Percentiles rank a stretch among this genome's conserved stretches.
phyloP scores from a whole-genome alignment of 805 yeast genomes.

The Wickerhamiella alocasiicola region DNA sequence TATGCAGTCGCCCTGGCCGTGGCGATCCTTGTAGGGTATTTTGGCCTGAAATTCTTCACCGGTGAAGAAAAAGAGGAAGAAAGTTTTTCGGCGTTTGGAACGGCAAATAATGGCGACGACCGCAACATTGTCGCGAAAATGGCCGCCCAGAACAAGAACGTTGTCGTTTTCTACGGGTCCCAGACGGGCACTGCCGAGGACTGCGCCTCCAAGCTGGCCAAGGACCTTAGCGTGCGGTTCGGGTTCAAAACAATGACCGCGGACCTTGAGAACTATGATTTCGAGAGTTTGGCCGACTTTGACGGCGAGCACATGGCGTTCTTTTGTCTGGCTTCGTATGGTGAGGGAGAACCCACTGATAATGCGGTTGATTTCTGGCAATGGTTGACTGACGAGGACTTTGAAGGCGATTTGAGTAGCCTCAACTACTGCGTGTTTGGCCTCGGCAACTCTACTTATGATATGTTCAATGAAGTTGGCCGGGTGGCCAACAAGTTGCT shows the following conservation, averaged over 20 bases:
- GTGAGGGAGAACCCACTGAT: constrained; percentile 98
- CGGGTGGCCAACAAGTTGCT: constrained; percentile 40
- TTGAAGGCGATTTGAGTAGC: constrained; percentile 36
- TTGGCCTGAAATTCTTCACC: constrained; percentile 16
- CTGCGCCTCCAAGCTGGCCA: constrained; percentile 78
- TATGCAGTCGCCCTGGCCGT: constrained; percentile 12
- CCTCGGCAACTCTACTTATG: constrained; percentile 89
- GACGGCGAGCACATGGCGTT: constrained; percentile 48
- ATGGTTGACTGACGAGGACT: constrained; percentile 41
- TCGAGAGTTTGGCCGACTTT: constrained; percentile 57
- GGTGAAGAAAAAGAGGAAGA: constrained; percentile 14
- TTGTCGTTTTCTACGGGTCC: constrained; percentile 77
- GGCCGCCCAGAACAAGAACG: constrained; percentile 52
- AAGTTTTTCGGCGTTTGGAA: constrained; percentile 7
- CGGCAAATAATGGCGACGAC: constrained; percentile 5
- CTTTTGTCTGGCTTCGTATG: constrained; percentile 83
- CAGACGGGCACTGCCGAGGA: constrained; percentile 99
- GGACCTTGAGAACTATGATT: constrained; percentile 82
- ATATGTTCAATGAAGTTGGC: constrained; percentile 74
- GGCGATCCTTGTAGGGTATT: constrained; percentile 15
- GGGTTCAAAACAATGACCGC: constrained; percentile 74
- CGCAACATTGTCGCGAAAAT: constrained; percentile 29
- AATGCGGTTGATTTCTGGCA: constrained; percentile 74
- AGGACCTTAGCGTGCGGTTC: constrained; percentile 73
- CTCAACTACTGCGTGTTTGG: constrained; percentile 72